Evolutionary conservation across 2,329 filamentous ascomycete genomes (phyloP), one percentile per base, ranked within the genome.

Genomic region (Immersiporthe knoxdaviesiana): DNA sequence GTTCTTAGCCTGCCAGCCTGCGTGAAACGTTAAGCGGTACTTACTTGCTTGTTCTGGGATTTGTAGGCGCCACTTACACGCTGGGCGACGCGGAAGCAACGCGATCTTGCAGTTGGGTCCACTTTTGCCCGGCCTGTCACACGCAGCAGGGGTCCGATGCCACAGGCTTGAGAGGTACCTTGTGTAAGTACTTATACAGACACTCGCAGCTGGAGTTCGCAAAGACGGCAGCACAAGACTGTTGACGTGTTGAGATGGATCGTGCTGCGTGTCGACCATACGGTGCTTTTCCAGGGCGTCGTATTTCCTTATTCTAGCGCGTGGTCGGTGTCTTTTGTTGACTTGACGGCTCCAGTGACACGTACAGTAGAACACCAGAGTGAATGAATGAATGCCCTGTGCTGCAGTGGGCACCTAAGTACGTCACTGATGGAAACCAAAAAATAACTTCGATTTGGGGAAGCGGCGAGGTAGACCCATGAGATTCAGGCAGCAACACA

Each of bases 1-100:
- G 64, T 39, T 59, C 63, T 30, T n/a, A n/a, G n/a, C n/a, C n/a
- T n/a, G n/a, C n/a, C n/a, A 32, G 59, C 27, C 27, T 63, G 56
- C 27, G 12, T 7, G 39, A 66, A 52, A n/a, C 44, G 62, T 58
- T 52, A 27, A 47, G 32, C 30, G 44, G 24, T 68, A 41, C 30
- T 21, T 68, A 47, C 30, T 54, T 52, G 27, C 27, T 68, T 44
- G 30, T n/a, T 39, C 30, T 37, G 56, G 63, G 37, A 35, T 27
- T 27, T 14, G n/a, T 7, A 56, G 52, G 52, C 52, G 32, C 52
- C 52, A 30, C 14, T 30, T 56, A 56, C 24, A 56, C 12, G 27
- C 21, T 16, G 30, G 52, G 24, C 24, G 18, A 32, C 52, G 52
- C 52, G 52, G 61, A 41, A n/a, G n/a, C n/a, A n/a, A n/a, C n/a